These are phyloP conservation scores for Candida sphagnicola DNA, from an alignment of 805 yeast genomes.

Conservation along the genomic window DNA sequence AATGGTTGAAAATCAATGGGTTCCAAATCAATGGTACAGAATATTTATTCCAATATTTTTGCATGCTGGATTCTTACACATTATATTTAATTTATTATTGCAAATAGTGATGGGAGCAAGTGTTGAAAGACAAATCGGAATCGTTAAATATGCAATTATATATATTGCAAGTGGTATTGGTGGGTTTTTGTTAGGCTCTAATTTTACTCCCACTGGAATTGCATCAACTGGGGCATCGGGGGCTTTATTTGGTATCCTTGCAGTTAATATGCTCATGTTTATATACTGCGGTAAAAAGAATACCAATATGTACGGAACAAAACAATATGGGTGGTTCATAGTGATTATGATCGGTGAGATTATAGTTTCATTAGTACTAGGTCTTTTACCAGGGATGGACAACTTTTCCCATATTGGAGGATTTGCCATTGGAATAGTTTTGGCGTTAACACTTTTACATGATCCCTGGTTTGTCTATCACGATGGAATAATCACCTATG, in stretches of 20 bases:
- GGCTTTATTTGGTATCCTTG: slow-evolving; percentile 64
- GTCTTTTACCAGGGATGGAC: slow-evolving; percentile 69
- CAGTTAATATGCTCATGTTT: slow-evolving; percentile 54
- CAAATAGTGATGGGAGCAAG: slow-evolving; percentile 60
- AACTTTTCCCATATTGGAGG: slow-evolving; percentile 78
- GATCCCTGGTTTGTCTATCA: slow-evolving; percentile 50
- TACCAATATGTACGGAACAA: slow-evolving; percentile 41
- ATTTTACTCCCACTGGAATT: slow-evolving; percentile 63
- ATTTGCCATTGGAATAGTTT: slow-evolving; percentile 54
- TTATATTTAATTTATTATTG: slow-evolving; percentile 55
- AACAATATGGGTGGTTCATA: slow-evolving; percentile 44
- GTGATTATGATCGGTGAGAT: slow-evolving; percentile 52
- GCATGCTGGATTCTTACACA: slow-evolving; percentile 73
- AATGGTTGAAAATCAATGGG: slow-evolving; percentile 22
- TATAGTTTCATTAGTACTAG: slow-evolving; percentile 55
- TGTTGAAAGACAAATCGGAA: slow-evolving; percentile 56
- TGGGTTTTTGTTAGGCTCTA: slow-evolving; percentile 67
- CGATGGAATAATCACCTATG: slow-evolving; percentile 36
- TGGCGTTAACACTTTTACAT: slow-evolving; percentile 47
- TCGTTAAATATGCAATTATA: slow-evolving; percentile 47
- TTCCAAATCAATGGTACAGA: slow-evolving; percentile 68
- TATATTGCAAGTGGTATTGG: slow-evolving; percentile 60
- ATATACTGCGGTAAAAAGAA: slow-evolving; percentile 49
- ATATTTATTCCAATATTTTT: slow-evolving; percentile 65
- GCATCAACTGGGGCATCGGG: slow-evolving; percentile 73